These are phyloP conservation scores for Biscogniauxia marginata DNA, from an alignment of 2,329 filamentous ascomycete genomes.

Conservation along the genomic window DNA sequence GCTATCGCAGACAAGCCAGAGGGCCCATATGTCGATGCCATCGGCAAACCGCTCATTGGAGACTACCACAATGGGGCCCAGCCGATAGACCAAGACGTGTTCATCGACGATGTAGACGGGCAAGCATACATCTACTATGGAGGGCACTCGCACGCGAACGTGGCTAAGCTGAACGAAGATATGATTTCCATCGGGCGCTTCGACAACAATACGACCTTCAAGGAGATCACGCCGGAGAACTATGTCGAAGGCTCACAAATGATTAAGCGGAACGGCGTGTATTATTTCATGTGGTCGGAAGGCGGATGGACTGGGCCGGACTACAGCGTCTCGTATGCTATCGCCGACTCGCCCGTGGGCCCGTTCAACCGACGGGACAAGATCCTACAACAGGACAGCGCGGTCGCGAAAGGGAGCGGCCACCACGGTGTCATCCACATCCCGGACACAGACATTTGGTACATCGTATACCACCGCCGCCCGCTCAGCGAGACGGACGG, in stretches of 20 bases:
- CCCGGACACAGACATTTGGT: slow-evolving; percentile 39
- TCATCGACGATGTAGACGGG: slow-evolving; percentile 38
- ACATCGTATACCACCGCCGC: slow-evolving; percentile 47
- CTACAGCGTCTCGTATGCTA: slow-evolving; percentile 45
- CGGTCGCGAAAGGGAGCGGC: slow-evolving; percentile 37
- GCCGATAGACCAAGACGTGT: slow-evolving; percentile 47
- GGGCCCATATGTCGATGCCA: slow-evolving; percentile 42
- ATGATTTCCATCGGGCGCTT: slow-evolving; percentile 43
- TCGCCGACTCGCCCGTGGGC: slow-evolving; percentile 37
- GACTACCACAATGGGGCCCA: slow-evolving; percentile 46
- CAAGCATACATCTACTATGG: slow-evolving; percentile 45
- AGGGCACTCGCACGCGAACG: slow-evolving; percentile 41
- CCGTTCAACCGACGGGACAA: slow-evolving; percentile 40
- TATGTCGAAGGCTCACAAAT: slow-evolving; percentile 45
- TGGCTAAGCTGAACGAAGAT: slow-evolving; percentile 42
- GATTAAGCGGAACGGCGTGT: slow-evolving; percentile 40
- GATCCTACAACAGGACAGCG: slow-evolving; percentile 37
- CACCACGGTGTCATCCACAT: slow-evolving; percentile 42
- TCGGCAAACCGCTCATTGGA: slow-evolving; percentile 41
- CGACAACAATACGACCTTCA: slow-evolving; percentile 38
- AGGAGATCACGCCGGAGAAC: slow-evolving; percentile 46
- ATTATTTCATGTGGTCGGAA: slow-evolving; percentile 46
- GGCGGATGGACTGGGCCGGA: slow-evolving; percentile 46
- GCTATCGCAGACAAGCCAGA: slow-evolving; percentile 36
- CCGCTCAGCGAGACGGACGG: slow-evolving; percentile 42